phyloP scores from a whole-genome alignment of 495 filamentous ascomycete species.

The Glonium stellatum region DNA sequence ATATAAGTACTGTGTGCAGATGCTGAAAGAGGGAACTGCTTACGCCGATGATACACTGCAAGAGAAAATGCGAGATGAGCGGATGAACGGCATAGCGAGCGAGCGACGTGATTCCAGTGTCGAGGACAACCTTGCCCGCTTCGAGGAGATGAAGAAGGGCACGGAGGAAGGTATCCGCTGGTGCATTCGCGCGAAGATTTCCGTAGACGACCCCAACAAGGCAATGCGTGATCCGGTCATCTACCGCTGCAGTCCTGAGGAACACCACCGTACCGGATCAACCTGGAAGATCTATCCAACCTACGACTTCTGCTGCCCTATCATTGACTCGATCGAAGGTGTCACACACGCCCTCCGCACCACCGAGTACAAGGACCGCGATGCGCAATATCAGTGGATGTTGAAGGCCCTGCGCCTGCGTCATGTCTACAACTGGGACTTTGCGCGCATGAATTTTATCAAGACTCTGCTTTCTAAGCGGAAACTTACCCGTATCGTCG shows the following conservation, averaged over 20 bases:
- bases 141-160: constrained; percentile 84
- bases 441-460: constrained; percentile 93
- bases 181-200: constrained; percentile 87
- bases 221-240: constrained; percentile 89
- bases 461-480: constrained; percentile 86
- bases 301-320: constrained; percentile 89
- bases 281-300: constrained; percentile 95
- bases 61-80: constrained; percentile 74
- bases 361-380: constrained; percentile 95
- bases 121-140: constrained; percentile 71
- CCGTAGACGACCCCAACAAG: constrained; percentile 74
- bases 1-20: constrained; percentile 65
- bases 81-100: constrained; percentile 68
- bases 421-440: constrained; percentile 93
- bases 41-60: constrained; percentile 88
- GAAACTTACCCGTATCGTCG: constrained; percentile 90
- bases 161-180: constrained; percentile 67
- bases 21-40: constrained; percentile 78
- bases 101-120: constrained; percentile 66
- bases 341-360: constrained; percentile 93
- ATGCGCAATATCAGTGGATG: constrained; percentile 97
- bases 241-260: constrained; percentile 76
- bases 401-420: constrained; percentile 77
- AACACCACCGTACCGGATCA: constrained; percentile 82
- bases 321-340: constrained; percentile 84